These are phyloP conservation scores for Lecanosticta acicola DNA, from an alignment of 2,329 filamentous ascomycete species.

Conservation along the genomic window DNA sequence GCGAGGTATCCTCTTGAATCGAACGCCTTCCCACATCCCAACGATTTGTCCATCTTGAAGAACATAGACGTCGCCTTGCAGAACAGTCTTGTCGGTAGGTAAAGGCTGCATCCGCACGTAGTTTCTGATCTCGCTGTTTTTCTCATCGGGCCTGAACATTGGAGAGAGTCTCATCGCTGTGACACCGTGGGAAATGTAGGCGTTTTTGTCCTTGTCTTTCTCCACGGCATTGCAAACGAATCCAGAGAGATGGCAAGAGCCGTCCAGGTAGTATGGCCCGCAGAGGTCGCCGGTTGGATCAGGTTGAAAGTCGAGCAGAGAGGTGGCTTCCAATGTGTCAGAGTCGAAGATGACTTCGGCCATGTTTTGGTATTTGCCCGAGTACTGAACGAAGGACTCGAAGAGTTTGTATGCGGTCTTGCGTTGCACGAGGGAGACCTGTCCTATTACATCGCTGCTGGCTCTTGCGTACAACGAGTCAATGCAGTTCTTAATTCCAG, in stretches of 20 bases:
- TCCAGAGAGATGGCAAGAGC: conserved; percentile 33
- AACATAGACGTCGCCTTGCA: conserved; percentile 29
- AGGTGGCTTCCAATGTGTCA: conserved; percentile 22
- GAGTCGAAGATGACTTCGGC: conserved; percentile 24
- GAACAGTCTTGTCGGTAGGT: conserved; percentile 19
- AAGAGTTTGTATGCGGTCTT: conserved; percentile 23
- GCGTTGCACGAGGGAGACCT: conserved; percentile 19
- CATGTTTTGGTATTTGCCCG: conserved; percentile 26
- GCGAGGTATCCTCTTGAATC: conserved; percentile 52
- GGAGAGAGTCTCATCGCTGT: conserved; percentile 26
- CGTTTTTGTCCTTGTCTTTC: conserved; percentile 26
- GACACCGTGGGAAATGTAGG: conserved; percentile 36
- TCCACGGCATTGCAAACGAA: conserved; percentile 37
- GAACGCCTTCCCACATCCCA: conserved; percentile 29
- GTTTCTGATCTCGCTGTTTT: conserved; percentile 10
- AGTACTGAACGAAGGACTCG: conserved; percentile 26
- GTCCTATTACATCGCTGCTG: conserved; percentile 2
- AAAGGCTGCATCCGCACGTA: conserved; percentile 33
- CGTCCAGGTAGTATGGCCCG: conserved; percentile 36
- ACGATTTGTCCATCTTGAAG: conserved; percentile 30
- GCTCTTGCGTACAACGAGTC: conserved; percentile 9
- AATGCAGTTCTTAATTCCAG: conserved; percentile 19
- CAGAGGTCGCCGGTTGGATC: conserved; percentile 26
- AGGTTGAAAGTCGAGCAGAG: conserved; percentile 28
- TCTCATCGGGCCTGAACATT: conserved; percentile 14